A percentile compares a stretch with the other conserved stretches of the same genome.
These are phyloP conservation scores for Cladosporium oxysporum DNA, from an alignment of 2,329 filamentous ascomycete species.

Conservation along the genomic window DNA sequence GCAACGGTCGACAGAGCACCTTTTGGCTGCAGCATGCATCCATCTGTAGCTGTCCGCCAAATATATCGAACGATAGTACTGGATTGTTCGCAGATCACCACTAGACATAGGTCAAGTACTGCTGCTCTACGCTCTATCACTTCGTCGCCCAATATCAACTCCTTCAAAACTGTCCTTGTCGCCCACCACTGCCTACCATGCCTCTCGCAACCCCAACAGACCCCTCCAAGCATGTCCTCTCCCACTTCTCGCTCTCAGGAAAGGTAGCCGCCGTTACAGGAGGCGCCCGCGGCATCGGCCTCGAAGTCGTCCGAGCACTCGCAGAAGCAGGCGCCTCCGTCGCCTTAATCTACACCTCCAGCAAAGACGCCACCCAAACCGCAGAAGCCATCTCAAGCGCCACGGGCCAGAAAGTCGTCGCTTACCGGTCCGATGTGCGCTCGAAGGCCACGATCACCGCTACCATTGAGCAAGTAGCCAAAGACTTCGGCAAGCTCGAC, in stretches of 20 bases:
- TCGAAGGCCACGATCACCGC: conserved; percentile 44
- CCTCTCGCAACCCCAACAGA: conserved; percentile 29
- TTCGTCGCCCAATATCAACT: not conserved
- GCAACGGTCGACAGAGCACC: conserved; percentile 17
- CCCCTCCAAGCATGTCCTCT: conserved; percentile 24
- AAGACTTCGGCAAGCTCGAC: conserved; percentile 74
- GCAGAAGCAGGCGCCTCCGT: conserved; percentile 47
- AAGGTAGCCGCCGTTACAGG: conserved; percentile 41
- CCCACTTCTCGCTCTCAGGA: conserved; percentile 36
- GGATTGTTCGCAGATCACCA: too few species aligned
- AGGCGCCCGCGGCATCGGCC: conserved; percentile 39
- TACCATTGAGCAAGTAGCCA: conserved; percentile 45
- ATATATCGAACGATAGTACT: too few species aligned
- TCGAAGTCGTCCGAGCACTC: conserved; percentile 36
- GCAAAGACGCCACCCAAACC: conserved; percentile 36
- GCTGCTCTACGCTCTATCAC: not conserved
- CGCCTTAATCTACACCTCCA: conserved; percentile 47
- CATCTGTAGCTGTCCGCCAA: not conserved
- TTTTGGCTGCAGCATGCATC: not conserved
- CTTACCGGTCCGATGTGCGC: conserved; percentile 52
- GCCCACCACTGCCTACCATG: conserved; percentile 19
- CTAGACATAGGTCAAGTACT: not conserved
- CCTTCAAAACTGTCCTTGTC: not conserved
- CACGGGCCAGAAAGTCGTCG: conserved; percentile 39
- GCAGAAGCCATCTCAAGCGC: conserved; percentile 36